Percentiles rank a stretch among this genome's conserved stretches.
Conservation (phyloP, 2,329 filamentous ascomycete species). For the Aspergillus aculeatus region DNA sequence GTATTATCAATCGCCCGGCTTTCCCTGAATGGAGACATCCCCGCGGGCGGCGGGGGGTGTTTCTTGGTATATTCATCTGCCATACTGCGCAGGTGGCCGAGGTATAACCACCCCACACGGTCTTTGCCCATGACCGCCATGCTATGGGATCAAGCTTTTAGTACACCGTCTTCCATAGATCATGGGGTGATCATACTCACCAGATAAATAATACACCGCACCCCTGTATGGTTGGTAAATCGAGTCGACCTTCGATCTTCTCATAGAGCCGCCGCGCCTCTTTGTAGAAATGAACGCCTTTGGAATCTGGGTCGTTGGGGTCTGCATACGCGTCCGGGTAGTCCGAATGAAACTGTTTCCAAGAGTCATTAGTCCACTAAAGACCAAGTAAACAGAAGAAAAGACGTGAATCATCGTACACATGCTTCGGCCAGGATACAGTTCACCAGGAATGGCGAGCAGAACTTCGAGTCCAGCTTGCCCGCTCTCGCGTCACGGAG, state of each 20-base stretch:
- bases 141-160: too few species aligned
- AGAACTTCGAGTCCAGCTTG: constrained; percentile 24
- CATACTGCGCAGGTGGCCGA: constrained; percentile 29
- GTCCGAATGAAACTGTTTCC: background rate
- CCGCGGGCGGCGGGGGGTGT: too few species aligned
- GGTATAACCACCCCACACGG: constrained; percentile 19
- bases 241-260: background rate
- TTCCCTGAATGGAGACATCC: background rate
- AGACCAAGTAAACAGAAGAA: background rate
- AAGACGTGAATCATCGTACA: constrained; percentile 4
- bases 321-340: background rate
- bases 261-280: background rate
- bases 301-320: background rate
- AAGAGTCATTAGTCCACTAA: background rate
- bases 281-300: background rate
- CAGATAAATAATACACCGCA: background rate
- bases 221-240: background rate
- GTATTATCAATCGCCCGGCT: background rate
- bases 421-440: constrained; percentile 28
- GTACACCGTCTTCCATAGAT: too few species aligned
- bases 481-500: constrained; percentile 30
- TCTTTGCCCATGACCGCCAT: constrained; percentile 26
- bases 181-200: background rate
- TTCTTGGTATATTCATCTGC: too few species aligned
- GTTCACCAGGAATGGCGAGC: constrained; percentile 34